A percentile compares a stretch with the other conserved stretches of the same genome.
Conservation (phyloP, 1,139 yeast genomes). For the Debaryomycetaceae sp. region DNA sequence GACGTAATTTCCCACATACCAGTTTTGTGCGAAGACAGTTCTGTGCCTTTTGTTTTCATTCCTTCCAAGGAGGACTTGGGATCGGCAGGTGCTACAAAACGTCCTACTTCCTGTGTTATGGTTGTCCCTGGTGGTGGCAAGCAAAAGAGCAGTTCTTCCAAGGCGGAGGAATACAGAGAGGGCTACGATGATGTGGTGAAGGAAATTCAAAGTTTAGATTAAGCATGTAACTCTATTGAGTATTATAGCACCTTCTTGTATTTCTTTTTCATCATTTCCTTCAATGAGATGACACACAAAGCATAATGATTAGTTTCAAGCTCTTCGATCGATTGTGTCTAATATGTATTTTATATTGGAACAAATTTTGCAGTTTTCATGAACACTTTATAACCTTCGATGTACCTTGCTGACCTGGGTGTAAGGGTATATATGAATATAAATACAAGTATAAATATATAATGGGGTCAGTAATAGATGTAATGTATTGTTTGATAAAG, state of each 20-base stretch:
- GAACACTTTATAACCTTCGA: background rate
- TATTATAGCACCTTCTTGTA: no score
- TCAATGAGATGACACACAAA: background rate
- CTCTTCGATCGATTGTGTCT: background rate
- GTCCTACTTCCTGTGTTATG: constrained; percentile 98
- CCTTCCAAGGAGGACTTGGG: constrained; percentile 98
- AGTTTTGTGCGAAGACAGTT: constrained; percentile 89
- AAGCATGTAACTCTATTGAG: no score
- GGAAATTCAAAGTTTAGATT: constrained; percentile 51
- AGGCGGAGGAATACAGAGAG: constrained; percentile 88
- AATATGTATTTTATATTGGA: background rate
- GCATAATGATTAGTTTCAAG: background rate
- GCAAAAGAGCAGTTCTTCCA: constrained; percentile 73
- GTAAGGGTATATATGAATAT: no score
- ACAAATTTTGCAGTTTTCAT: background rate
- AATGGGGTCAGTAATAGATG: background rate
- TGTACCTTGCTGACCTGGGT: background rate
- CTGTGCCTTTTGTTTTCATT: constrained; percentile 87
- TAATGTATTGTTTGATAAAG: no score
- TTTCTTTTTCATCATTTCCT: background rate
- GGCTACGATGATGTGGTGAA: constrained; percentile 89
- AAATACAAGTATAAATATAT: background rate
- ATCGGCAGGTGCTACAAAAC: constrained; percentile 97
- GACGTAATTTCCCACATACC: constrained; percentile 98
- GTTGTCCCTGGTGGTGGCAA: constrained; percentile 95